A percentile compares a stretch with the other conserved stretches of the same genome.
These are phyloP conservation scores for Fonsecaea nubica DNA, from an alignment of 2,329 filamentous ascomycete species.

Conservation along the genomic window DNA sequence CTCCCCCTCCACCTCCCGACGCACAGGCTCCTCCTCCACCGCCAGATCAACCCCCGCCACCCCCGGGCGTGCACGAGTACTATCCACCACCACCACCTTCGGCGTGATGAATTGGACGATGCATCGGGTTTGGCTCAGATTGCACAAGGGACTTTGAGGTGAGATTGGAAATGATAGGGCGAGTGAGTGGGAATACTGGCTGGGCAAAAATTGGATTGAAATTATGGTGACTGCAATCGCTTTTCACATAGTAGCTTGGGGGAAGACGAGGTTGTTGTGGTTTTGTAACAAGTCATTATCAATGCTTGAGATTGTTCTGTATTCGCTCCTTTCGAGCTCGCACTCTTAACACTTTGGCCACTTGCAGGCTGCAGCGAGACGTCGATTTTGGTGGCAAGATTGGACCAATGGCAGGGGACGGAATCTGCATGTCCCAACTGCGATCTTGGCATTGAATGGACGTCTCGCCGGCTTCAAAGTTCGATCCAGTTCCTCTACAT, in stretches of 20 bases:
- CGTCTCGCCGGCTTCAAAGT: conserved; percentile 5
- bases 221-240: not conserved
- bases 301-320: not conserved
- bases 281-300: not conserved
- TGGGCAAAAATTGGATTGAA: not conserved
- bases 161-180: not conserved
- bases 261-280: conserved; percentile 1
- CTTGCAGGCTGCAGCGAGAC: not conserved
- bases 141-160: not conserved
- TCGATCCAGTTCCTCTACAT: conserved; percentile 1
- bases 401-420: not conserved
- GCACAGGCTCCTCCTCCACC: conserved; percentile 51
- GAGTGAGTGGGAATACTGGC: not conserved
- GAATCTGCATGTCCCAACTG: not conserved
- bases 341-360: not conserved
- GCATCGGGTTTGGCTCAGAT: not conserved
- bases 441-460: conserved; percentile 6
- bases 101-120: not conserved
- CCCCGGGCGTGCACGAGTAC: conserved; percentile 33
- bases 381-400: not conserved
- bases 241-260: not conserved
- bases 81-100: conserved; percentile 33
- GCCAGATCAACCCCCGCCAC: conserved; percentile 40
- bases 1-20: conserved; percentile 63
- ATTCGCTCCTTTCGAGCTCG: not conserved